Percentiles rank a stretch among this genome's conserved stretches.
These are phyloP conservation scores for Cryptococcus sp. DNA, from an alignment of 1,284 basidiomycete species.

Conservation along the genomic window DNA sequence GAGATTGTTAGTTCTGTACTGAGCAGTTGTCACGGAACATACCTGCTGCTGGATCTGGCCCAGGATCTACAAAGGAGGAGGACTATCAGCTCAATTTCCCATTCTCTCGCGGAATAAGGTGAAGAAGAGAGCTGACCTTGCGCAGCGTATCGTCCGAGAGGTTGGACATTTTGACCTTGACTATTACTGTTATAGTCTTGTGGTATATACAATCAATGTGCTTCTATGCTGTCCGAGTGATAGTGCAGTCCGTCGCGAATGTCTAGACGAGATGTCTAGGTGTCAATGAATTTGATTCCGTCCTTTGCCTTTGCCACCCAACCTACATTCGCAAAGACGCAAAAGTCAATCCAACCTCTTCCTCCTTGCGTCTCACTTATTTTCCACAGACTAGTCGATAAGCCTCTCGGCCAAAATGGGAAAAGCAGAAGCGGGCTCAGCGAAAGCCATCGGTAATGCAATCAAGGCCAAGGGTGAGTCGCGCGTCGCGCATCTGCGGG, in stretches of 20 bases:
- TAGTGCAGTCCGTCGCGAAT: constrained; percentile 1
- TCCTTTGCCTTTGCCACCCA: neutral
- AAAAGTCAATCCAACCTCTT: neutral
- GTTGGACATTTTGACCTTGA: constrained; percentile 61
- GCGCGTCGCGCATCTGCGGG: constrained; percentile 7
- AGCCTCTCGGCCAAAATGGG: constrained; percentile 34
- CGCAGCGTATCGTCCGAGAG: constrained; percentile 82
- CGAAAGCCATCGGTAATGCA: constrained; percentile 89
- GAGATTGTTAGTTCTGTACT: constrained; percentile 1
- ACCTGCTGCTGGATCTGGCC: constrained; percentile 81
- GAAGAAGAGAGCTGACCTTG: constrained; percentile 62
- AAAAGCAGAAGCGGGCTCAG: constrained; percentile 72
- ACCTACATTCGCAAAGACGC: neutral
- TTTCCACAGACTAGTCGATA: neutral
- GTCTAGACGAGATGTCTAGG: neutral
- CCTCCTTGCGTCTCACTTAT: neutral
- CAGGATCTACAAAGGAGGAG: constrained; percentile 65
- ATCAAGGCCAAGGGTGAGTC: constrained; percentile 83
- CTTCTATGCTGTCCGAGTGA: neutral
- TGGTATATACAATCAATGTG: neutral
- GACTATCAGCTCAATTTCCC: too few species aligned
- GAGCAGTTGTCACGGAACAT: constrained; percentile 4
- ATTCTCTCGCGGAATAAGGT: neutral
- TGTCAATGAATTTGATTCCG: constrained; percentile 7
- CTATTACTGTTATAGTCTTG: too few species aligned